Base-by-base conservation (phyloP, 2,329 filamentous ascomycete genomes). In the Rutstroemia sp. region DNA sequence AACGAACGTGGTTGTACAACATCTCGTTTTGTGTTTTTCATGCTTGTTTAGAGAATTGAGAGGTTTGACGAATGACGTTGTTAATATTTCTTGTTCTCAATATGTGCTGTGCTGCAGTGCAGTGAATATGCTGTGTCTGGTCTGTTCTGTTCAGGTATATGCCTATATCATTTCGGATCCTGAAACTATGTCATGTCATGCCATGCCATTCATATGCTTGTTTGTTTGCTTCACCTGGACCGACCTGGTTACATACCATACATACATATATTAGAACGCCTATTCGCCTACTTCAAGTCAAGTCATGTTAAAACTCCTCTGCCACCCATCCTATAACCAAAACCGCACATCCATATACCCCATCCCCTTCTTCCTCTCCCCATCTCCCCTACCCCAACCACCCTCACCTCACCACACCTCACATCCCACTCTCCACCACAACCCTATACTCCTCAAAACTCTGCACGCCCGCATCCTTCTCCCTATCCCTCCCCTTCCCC, bases 391-490 rank as follows among this genome's bases (percentile, higher is more conserved):
- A n/a, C n/a, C n/a, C n/a, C 55, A 51, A 38, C 48, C 57, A 21
- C 58, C 58, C 37, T 25, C 59, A 27, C 59, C 2, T 19, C 41
- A n/a, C n/a, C n/a, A n/a, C 2, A 19, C 2, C 41, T 64, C 53
- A 67, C 62, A 68, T 66, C 30, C 65, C 67, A 54, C 57, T 61
- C 56, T 58, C 63, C 25, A 60, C 63, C 27, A 65, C 64, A 37
- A 58, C 56, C 51, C 67, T 64, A 50, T 66, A 60, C 34, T 51
- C 48, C 60, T 65, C 63, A 61, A 68, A 68, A 46, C 60, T 64
- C 5, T 51, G 38, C 46, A 55, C 42, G 5, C 46, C 30, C 4
- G 41, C 34, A 50, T 19, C 56, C 21, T 12, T 23, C 34, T 5
- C 38, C 23, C 23, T 23, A 1, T 16, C 51, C 9, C 49, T 10